phyloP scores from a whole-genome alignment of 305 asterid genomes.

The Fraxinus baroniana region DNA sequence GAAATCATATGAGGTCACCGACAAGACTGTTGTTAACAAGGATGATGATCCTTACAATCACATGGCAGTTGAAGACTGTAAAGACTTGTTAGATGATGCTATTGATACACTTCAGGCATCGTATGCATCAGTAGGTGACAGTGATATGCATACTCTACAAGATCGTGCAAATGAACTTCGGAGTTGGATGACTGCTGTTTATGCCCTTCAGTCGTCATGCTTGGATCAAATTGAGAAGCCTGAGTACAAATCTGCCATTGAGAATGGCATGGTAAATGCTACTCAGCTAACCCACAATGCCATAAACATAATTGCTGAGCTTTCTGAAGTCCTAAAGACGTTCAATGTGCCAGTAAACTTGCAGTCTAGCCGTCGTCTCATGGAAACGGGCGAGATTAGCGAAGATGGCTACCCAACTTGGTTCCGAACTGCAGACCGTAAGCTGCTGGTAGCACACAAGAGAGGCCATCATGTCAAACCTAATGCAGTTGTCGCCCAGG shows the following conservation, averaged over 20 bases:
- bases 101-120: conserved; percentile 41
- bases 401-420: conserved; percentile 51
- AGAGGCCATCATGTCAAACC: conserved; percentile 22
- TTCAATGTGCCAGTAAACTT: conserved; percentile 27
- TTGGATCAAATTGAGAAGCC: conserved; percentile 41
- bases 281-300: conserved; percentile 68
- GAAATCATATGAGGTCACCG: conserved; percentile 31
- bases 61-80: conserved; percentile 57
- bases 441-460: conserved; percentile 23
- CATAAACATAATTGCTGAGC: conserved; percentile 46
- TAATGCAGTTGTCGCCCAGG: conserved; percentile 57
- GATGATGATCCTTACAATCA: conserved; percentile 37
- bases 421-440: conserved; percentile 53
- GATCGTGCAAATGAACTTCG: conserved; percentile 44
- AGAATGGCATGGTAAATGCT: conserved; percentile 45
- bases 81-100: conserved; percentile 45
- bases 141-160: conserved; percentile 32
- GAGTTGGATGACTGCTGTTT: conserved; percentile 60
- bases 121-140: conserved; percentile 29
- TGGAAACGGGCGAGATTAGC: conserved; percentile 9
- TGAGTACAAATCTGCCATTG: conserved; percentile 34
- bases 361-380: conserved; percentile 26
- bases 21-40: conserved; percentile 28
- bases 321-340: conserved; percentile 35
- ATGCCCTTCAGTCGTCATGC: conserved; percentile 48